Evolutionary conservation across 2,329 filamentous ascomycete genomes (phyloP), one percentile per base, ranked within the genome.

Genomic region (Apiospora marii): DNA sequence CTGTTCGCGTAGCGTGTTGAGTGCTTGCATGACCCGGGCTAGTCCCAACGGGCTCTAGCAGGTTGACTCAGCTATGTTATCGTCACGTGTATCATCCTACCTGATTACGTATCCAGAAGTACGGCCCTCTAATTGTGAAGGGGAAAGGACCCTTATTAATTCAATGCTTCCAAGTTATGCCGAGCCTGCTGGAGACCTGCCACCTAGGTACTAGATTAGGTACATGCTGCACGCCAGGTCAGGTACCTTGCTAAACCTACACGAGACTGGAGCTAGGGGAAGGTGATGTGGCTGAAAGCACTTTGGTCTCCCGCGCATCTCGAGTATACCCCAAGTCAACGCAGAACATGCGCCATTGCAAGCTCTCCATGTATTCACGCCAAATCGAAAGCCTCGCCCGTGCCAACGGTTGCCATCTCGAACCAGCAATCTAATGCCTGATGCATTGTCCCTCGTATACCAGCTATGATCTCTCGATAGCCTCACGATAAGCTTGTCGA

Each of bases 401-500:
- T 41, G 58, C 58, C 58, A 41, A 22, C 58, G 58, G 58, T n/a
- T 64, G 30, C 58, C 34, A 41, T 64, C 30, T 34, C 58, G 58
- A 41, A n/a, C 58, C 58, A 64, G 19, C 58, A 37, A 64, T 64
- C 22, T 64, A 37, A 41, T 41, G 34, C 58, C 58, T 34, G 5
- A 41, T 64, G 58, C 58, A n/a, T 64, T 24, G 3, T n/a, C 58
- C 30, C 30, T 12, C 19, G 58, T n/a, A 24, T 64, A 64, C 74
- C 73, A 85, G 85, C 83, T 81, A 88, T 88, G 86, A 85, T 86
- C 85, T 83, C 84, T 80, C 82, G 83, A 81, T 87, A 87, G 83
- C 68, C 76, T 72, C 73, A 67, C 74, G 76, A 79, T 79, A 78
- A 76, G 77, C 75, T 82, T 78, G 78, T 82, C 82, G 78, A 82